Evolutionary conservation across 2,329 filamentous ascomycete species (phyloP).

Genomic region (Fusarium domesticum): DNA sequence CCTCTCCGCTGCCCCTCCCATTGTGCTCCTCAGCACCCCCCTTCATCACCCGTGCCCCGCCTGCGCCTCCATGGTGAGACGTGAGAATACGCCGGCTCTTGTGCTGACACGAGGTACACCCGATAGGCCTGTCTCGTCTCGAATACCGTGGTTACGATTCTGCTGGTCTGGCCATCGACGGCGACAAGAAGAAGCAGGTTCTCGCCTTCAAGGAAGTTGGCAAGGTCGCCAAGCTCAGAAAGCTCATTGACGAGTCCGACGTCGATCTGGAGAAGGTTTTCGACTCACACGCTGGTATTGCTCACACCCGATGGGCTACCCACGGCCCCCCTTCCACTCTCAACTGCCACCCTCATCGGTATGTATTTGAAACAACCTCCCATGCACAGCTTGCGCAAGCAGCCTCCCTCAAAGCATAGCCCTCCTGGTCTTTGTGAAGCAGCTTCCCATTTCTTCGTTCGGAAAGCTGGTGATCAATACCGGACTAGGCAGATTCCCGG

Average conservation of each 20-base stretch:
- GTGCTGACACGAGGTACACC: slow-evolving; percentile 30
- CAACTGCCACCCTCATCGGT: slow-evolving; percentile 99
- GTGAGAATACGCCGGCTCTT: slow-evolving; percentile 21
- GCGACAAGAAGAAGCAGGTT: slow-evolving; percentile 98
- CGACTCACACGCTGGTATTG: slow-evolving; percentile 97
- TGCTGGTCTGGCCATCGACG: slow-evolving; percentile 90
- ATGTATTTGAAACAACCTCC: slow-evolving; percentile 37
- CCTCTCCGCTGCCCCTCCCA: slow-evolving; percentile 14
- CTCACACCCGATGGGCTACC: slow-evolving; percentile 98
- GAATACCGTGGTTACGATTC: slow-evolving; percentile 99
- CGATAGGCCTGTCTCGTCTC: slow-evolving; percentile 80
- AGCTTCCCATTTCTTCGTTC: slow-evolving; percentile 1
- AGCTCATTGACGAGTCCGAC: slow-evolving; percentile 81
- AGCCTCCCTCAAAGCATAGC: slow-evolving; percentile 1
- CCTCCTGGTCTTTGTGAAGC: slow-evolving; percentile 1
- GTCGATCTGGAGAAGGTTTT: slow-evolving; percentile 89
- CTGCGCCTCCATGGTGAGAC: slow-evolving; percentile 28
- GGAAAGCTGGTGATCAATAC: slow-evolving; percentile 6
- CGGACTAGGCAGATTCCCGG: slow-evolving; percentile 1
- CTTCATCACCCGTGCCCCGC: slow-evolving; percentile 24
- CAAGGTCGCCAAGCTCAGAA: slow-evolving; percentile 95
- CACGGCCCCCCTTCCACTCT: slow-evolving; percentile 88
- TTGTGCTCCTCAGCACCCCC: slow-evolving; percentile 12
- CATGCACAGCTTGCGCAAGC: slow-evolving; percentile 2
- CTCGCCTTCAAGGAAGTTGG: slow-evolving; percentile 98